phyloP scores from a whole-genome alignment of 257 asterid species.

The Solanum neorickii region DNA sequence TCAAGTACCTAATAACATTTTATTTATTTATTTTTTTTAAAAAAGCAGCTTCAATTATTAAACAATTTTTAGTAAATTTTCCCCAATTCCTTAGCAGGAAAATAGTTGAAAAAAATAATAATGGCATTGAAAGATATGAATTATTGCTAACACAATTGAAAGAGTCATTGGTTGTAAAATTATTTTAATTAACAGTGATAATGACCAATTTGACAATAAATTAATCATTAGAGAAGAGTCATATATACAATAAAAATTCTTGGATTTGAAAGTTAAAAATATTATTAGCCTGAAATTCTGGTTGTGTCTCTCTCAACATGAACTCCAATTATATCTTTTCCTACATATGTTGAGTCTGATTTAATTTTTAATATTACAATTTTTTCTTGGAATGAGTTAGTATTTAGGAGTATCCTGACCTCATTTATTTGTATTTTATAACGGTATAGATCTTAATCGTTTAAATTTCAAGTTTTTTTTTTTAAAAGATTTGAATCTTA shows the following conservation, averaged over 20 bases:
- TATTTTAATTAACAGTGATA: neutral
- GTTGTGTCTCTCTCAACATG: neutral
- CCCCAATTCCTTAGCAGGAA: neutral
- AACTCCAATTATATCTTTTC: neutral
- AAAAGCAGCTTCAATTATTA: neutral
- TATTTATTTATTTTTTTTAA: no score
- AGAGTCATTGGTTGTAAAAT: neutral
- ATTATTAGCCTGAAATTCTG: neutral
- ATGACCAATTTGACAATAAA: neutral
- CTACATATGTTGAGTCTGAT: neutral
- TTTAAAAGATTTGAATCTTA: neutral
- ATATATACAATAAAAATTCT: neutral
- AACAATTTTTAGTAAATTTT: neutral
- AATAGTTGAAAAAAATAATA: neutral
- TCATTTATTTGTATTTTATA: neutral
- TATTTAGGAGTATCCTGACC: neutral
- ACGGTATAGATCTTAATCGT: neutral
- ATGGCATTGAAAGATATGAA: neutral
- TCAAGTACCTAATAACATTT: neutral
- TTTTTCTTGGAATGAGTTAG: neutral
- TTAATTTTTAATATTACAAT: neutral
- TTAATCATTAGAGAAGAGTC: neutral
- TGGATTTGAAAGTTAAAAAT: neutral
- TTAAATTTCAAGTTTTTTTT: neutral
- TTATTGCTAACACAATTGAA: neutral